These are phyloP conservation scores for Fusarium azukiicola DNA, from an alignment of 2,329 filamentous ascomycete genomes.

Conservation along the genomic window DNA sequence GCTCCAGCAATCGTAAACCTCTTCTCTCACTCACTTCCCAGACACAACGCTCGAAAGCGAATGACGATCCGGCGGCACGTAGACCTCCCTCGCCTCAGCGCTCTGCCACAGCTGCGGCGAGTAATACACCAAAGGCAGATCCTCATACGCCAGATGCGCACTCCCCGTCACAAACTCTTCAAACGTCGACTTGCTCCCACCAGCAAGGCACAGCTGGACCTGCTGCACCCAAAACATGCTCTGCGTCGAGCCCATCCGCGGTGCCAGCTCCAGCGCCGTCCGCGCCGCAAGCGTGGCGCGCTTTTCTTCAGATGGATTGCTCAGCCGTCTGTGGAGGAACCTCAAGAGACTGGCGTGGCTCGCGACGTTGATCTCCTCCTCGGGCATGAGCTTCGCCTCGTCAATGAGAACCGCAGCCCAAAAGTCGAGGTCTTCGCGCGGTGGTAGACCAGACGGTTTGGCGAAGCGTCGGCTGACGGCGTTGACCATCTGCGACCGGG, in stretches of 20 bases:
- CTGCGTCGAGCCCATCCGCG: constrained; percentile 46
- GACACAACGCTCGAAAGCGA: constrained; percentile 43
- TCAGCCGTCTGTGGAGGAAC: constrained; percentile 28
- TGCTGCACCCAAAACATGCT: constrained; percentile 57
- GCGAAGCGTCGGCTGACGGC: constrained; percentile 33
- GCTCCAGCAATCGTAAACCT: neutral
- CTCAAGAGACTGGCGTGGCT: constrained; percentile 48
- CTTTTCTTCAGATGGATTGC: neutral
- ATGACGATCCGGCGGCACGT: constrained; percentile 52
- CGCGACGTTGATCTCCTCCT: constrained; percentile 37
- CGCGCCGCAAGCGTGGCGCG: constrained; percentile 33
- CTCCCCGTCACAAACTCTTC: constrained; percentile 46
- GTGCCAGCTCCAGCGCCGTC: constrained; percentile 43
- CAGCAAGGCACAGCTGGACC: constrained; percentile 43
- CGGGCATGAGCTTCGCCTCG: constrained; percentile 42
- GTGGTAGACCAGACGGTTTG: constrained; percentile 24
- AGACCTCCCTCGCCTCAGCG: constrained; percentile 48
- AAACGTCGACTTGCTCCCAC: constrained; percentile 25
- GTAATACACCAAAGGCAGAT: constrained; percentile 54
- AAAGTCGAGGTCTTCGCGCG: constrained; percentile 48
- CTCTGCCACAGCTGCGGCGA: constrained; percentile 55
- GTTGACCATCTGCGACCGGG: constrained; percentile 46
- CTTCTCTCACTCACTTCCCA: neutral
- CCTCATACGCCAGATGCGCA: constrained; percentile 52
- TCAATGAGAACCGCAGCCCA: constrained; percentile 46